Percentiles rank a stretch among this genome's conserved stretches.
These are phyloP conservation scores for Eucalyptus grandis DNA, from an alignment of 345 rosid species.

Conservation along the genomic window DNA sequence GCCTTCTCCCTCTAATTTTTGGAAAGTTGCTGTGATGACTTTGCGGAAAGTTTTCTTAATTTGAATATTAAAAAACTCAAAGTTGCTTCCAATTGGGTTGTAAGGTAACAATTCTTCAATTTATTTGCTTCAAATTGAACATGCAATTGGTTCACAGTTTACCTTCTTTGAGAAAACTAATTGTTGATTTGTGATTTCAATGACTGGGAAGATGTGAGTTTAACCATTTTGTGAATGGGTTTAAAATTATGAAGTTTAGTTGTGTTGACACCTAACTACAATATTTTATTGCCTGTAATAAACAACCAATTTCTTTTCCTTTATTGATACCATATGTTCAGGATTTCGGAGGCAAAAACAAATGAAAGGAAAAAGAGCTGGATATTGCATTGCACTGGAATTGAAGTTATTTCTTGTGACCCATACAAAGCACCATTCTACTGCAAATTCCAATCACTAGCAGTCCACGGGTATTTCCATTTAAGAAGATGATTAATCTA, in stretches of 20 bases:
- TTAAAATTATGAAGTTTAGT: not conserved
- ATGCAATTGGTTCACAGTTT: not conserved
- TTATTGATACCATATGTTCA: not conserved
- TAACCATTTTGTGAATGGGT: not conserved
- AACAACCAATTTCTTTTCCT: not conserved
- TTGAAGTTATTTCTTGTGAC: not conserved
- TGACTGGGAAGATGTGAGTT: not conserved
- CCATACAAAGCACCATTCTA: not conserved
- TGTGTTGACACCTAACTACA: not conserved
- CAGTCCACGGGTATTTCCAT: not conserved
- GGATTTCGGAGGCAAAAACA: not conserved
- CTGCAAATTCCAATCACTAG: not conserved
- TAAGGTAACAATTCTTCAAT: too few relatives aligned
- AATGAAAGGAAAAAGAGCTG: fast-evolving
- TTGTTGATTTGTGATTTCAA: not conserved
- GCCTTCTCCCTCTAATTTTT: not conserved
- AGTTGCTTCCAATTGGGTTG: not conserved
- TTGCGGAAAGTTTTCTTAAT: not conserved
- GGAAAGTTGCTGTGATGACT: not conserved
- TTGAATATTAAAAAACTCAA: not conserved
- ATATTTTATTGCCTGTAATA: not conserved
- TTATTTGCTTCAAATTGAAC: not conserved
- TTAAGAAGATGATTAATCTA: not conserved
- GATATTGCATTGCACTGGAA: not conserved
- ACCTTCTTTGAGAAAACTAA: not conserved